A percentile compares a stretch with the other conserved stretches of the same genome.
Conservation (phyloP, 2,329 filamentous ascomycete genomes). For the Camptophora hylomeconis region DNA sequence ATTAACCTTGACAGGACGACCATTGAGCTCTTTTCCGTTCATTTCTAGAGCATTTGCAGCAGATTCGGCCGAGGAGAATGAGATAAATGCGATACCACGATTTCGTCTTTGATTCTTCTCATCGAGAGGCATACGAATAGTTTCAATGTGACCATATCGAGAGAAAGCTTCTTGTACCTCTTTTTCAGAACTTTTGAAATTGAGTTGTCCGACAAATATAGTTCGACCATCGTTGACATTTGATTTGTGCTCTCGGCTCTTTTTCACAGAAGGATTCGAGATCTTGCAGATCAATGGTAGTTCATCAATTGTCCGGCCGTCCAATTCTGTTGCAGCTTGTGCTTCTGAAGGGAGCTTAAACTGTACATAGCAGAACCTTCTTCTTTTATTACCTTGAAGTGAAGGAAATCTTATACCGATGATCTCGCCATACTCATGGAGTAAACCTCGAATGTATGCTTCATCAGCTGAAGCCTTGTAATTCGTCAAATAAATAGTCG, state of each 20-base stretch:
- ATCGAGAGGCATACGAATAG: slow-evolving; percentile 57
- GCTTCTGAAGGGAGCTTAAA: slow-evolving; percentile 60
- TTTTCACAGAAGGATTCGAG: slow-evolving; percentile 68
- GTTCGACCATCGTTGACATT: slow-evolving; percentile 79
- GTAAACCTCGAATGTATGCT: slow-evolving; percentile 41
- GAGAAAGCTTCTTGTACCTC: slow-evolving; percentile 60
- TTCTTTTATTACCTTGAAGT: slow-evolving; percentile 73
- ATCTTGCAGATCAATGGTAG: slow-evolving; percentile 65
- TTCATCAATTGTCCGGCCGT: slow-evolving; percentile 53
- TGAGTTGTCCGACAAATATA: slow-evolving; percentile 61
- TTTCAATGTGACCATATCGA: slow-evolving; percentile 62
- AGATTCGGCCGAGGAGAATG: slow-evolving; percentile 45
- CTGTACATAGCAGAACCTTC: slow-evolving; percentile 93
- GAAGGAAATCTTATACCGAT: slow-evolving; percentile 81
- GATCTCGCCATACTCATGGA: slow-evolving; percentile 61
- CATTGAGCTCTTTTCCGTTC: slow-evolving; percentile 57
- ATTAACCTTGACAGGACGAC: slow-evolving; percentile 54
- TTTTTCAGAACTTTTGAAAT: slow-evolving; percentile 47
- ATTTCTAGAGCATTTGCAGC: slow-evolving; percentile 47
- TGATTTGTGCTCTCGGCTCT: slow-evolving; percentile 53
- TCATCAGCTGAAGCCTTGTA: slow-evolving; percentile 51
- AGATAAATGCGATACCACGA: slow-evolving; percentile 69
- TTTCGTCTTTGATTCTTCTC: slow-evolving; percentile 46
- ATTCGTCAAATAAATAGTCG: slow-evolving; percentile 83
- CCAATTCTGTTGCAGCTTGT: slow-evolving; percentile 55